Percentiles rank a stretch among this genome's conserved stretches.
Evolutionary conservation across 106 monocot species (phyloP).

Genomic region (Dioscorea alata): DNA sequence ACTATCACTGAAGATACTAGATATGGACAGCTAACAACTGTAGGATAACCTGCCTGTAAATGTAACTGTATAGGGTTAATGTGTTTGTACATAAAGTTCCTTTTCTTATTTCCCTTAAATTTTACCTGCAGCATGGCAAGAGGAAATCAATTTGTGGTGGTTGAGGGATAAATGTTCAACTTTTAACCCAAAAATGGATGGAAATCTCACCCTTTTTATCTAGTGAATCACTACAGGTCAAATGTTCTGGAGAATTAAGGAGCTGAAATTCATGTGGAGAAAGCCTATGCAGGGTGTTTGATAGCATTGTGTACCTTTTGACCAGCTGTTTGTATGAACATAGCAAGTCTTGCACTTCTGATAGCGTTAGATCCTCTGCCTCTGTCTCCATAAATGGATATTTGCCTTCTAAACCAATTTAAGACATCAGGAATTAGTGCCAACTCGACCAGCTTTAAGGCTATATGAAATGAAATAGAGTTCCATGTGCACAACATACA

Average conservation of each 20-base stretch:
- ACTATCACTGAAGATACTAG: background rate
- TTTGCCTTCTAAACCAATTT: background rate
- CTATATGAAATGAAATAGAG: no score
- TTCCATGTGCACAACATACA: no score
- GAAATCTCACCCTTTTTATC: background rate
- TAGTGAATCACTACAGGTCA: background rate
- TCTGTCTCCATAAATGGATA: slow-evolving; percentile 5
- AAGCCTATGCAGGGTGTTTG: background rate
- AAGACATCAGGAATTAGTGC: no score
- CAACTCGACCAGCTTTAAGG: no score
- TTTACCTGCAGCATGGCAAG: background rate
- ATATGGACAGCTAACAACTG: slow-evolving; percentile 11
- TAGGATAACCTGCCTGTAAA: background rate
- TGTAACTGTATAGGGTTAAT: background rate
- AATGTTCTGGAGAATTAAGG: background rate
- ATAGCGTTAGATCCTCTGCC: background rate
- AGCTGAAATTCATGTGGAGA: background rate
- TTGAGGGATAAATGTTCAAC: background rate
- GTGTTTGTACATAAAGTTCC: background rate
- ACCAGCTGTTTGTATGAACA: background rate
- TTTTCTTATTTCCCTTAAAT: background rate
- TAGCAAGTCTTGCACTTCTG: background rate
- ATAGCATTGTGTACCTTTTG: background rate
- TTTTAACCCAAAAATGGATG: background rate
- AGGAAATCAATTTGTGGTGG: background rate